These are phyloP conservation scores for Cystoderma amianthinum DNA, from an alignment of 768 basidiomycete genomes.

Conservation along the genomic window DNA sequence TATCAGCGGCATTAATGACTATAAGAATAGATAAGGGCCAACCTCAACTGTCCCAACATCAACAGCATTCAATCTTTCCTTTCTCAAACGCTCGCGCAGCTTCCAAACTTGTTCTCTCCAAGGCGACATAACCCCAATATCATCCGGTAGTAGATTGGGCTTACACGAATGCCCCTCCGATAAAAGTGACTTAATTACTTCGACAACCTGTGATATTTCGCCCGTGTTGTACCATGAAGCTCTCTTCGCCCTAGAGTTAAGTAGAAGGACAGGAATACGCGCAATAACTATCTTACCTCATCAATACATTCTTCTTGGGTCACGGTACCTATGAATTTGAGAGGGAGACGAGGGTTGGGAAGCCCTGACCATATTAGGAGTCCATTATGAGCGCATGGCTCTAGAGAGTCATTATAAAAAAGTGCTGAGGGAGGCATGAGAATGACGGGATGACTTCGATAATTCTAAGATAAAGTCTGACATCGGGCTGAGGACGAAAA, in stretches of 20 bases:
- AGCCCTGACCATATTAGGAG: conserved; percentile 32
- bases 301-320: conserved; percentile 35
- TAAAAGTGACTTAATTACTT: conserved; percentile 30
- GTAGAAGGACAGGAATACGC: background rate
- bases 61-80: conserved; percentile 30
- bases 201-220: conserved; percentile 33
- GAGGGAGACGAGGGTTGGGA: conserved; percentile 28
- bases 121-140: conserved; percentile 46
- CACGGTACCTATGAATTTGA: conserved; percentile 37
- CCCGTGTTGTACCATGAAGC: conserved; percentile 44
- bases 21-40: conserved; percentile 4
- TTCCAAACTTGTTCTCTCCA: conserved; percentile 50
- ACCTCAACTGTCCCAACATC: conserved; percentile 50
- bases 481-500: background rate
- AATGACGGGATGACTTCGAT: conserved; percentile 44
- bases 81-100: conserved; percentile 35
- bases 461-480: conserved; percentile 23
- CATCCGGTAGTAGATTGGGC: conserved; percentile 30
- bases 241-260: conserved; percentile 17
- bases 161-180: conserved; percentile 23
- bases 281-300: conserved; percentile 22
- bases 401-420: conserved; percentile 43
- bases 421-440: conserved; percentile 47
- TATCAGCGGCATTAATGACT: background rate
- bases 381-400: conserved; percentile 39